A percentile compares a stretch with the other conserved stretches of the same genome.
Evolutionary conservation across 768 basidiomycete species (phyloP).

Genomic region (Amanita jacksonii): DNA sequence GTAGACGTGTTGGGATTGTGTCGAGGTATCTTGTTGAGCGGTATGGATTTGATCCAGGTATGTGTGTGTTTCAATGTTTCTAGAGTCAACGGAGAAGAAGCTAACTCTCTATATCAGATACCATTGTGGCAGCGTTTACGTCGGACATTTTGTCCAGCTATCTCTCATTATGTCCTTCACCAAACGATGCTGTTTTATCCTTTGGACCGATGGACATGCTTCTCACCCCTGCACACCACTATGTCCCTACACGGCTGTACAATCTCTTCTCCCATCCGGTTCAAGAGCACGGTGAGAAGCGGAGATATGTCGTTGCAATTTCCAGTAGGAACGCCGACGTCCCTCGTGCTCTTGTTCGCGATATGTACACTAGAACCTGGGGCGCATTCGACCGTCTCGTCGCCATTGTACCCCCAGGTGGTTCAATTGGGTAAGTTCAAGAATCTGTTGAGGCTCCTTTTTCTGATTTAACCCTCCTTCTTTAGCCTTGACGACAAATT

Average conservation of each 20-base stretch:
- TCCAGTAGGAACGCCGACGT: constrained; percentile 79
- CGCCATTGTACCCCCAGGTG: constrained; percentile 84
- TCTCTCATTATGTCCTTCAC: constrained; percentile 64
- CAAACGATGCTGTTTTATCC: constrained; percentile 66
- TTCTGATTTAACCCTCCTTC: background rate
- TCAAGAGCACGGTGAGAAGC: constrained; percentile 64
- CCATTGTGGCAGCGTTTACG: constrained; percentile 67
- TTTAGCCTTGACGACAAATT: constrained; percentile 83
- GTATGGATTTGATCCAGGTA: constrained; percentile 73
- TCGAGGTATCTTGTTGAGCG: constrained; percentile 72
- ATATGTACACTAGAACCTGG: constrained; percentile 92
- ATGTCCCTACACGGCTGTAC: constrained; percentile 66
- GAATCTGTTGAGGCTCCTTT: constrained; percentile 6
- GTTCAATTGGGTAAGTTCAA: constrained; percentile 67
- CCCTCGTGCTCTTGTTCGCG: constrained; percentile 73
- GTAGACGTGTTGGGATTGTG: constrained; percentile 53
- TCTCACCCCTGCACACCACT: constrained; percentile 67
- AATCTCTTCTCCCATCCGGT: constrained; percentile 74
- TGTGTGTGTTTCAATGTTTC: constrained; percentile 11
- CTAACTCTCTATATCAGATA: constrained; percentile 44
- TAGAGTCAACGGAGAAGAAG: too few relatives aligned
- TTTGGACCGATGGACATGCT: constrained; percentile 78
- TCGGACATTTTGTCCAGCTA: constrained; percentile 70
- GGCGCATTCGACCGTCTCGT: constrained; percentile 85
- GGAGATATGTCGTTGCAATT: constrained; percentile 63